Conservation (phyloP, 2,329 filamentous ascomycete genomes). For the Chrysoporthe austroafricana region DNA sequence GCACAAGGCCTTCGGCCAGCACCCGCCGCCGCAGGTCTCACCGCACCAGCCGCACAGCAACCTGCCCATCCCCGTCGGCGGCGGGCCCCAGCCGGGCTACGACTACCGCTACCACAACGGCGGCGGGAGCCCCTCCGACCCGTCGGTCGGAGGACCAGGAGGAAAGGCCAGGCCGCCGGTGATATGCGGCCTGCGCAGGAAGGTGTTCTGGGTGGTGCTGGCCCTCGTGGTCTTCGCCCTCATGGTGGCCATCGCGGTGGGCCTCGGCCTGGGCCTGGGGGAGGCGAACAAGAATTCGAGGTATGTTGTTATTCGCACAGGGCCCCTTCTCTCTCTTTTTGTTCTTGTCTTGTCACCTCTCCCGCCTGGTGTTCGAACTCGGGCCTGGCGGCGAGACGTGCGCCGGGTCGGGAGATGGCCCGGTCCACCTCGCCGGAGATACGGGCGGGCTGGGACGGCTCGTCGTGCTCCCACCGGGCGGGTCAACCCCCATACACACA, state of each 20-base stretch:
- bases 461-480: not conserved
- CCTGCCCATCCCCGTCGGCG: too few relatives aligned
- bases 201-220: constrained; percentile 37
- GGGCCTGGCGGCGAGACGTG: too few relatives aligned
- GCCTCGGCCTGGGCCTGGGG: constrained; percentile 40
- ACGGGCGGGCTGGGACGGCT: constrained; percentile 10
- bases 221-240: constrained; percentile 36
- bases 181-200: constrained; percentile 38
- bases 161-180: constrained; percentile 11
- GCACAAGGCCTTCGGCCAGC: constrained; percentile 16
- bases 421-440: too few relatives aligned
- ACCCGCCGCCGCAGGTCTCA: constrained; percentile 6
- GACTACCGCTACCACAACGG: constrained; percentile 19
- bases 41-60: not conserved
- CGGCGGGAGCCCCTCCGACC: constrained; percentile 17
- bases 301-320: not conserved
- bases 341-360: not conserved
- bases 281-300: constrained; percentile 11
- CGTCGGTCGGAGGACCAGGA: not conserved
- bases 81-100: constrained; percentile 6
- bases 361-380: not conserved
- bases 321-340: not conserved
- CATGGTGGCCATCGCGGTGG: constrained; percentile 38
- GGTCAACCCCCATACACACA: too few relatives aligned
- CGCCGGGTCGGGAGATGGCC: too few relatives aligned